Evolutionary conservation across 2,329 filamentous ascomycete genomes (phyloP), one percentile per base, ranked within the genome.

Genomic region (Colletotrichum phormii): DNA sequence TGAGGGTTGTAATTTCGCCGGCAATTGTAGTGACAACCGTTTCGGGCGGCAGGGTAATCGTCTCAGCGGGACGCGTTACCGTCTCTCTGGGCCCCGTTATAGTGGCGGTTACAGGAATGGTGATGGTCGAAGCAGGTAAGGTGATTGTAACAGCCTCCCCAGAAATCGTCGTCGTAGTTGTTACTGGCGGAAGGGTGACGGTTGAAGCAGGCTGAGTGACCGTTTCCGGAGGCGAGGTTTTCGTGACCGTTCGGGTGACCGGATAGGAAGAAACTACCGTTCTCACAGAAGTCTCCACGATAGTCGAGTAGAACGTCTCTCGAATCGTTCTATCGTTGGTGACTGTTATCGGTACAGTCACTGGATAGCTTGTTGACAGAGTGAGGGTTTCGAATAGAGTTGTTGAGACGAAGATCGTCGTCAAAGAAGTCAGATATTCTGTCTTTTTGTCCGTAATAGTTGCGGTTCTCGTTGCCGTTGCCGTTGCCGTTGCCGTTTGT

Each of bases 21-120:
- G 5, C 78, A 75, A n/a, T n/a, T 3, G 67, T 64, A 5, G 79
- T 78, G 22, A 80, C 78, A 31, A 80, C 75, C 1, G 80, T 80
- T 8, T 76, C 60, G 22, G 15, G 77, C 3, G 79, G 77, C 5
- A 77, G 71, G 1, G 75, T 75, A 13, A 77, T 74, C 2, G 35
- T 37, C 35, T 37, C 35, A 37, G 35, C 35, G 12, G 35, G 35
- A 37, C 35, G 35, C 35, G 35, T 37, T 37, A 37, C 35, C 13
- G 35, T 37, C 35, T 37, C 35, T 1, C 35, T 13, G 35, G 35
- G 13, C 3, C 35, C 82, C 31, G 76, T 75, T 1, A 76, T 78
- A 18, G 79, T 78, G 3, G 77, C 60, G 4, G 76, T 78, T 0
- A 74, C 71, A 1, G 78, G 76, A 2, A 73, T 49, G 0, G 76